Evolutionary conservation across 75 land plant species (phyloP), one percentile per base, ranked within the genome.

Genomic region (Pinus albicaulis): DNA sequence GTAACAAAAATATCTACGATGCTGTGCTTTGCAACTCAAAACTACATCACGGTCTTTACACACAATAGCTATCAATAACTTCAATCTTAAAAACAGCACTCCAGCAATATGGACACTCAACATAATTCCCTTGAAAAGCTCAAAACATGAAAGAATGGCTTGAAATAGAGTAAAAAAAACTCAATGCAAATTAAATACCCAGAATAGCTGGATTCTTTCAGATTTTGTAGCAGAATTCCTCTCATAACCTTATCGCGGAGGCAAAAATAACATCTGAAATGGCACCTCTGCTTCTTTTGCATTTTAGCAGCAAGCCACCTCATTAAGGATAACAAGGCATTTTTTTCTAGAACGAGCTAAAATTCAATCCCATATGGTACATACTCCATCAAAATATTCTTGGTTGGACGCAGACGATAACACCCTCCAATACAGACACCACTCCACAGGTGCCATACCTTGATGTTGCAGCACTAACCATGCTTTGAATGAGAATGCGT

Each of bases 131-230:
- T 68, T 11, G 48, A 68, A 68, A 68, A 44, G 19, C 34, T 38
- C n/a, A 23, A 20, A 68, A 68, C 48, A 8, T 68, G 48, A 68
- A 68, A 68, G 71, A 68, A 68, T 68, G 71, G 48, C 31, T 38
- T 41, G 52, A 68, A 41, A 41, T 36, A 38, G 71, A 68, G 52
- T 23, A 41, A 41, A 64, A 63, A 16, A 36, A 64, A 64, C 41
- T 64, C 20, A 15, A 16, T 7, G 34, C 68, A 64, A 68, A 41
- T 68, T 36, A 64, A 68, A 41, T 68, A n/a, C 71, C 20, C 24
- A 68, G 53, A 68, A 68, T 38, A 41, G 71, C 71, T 68, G 71
- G 71, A 68, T 20, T 68, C 71, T 41, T 48, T 68, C 71, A 20
- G 48, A 41, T 41, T 68, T 20, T 68, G 53, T 17, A 20, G 71